Evolutionary conservation across 208 protist species (phyloP), one percentile per base, ranked within the genome.

Genomic region (Leptomonas seymouri): DNA sequence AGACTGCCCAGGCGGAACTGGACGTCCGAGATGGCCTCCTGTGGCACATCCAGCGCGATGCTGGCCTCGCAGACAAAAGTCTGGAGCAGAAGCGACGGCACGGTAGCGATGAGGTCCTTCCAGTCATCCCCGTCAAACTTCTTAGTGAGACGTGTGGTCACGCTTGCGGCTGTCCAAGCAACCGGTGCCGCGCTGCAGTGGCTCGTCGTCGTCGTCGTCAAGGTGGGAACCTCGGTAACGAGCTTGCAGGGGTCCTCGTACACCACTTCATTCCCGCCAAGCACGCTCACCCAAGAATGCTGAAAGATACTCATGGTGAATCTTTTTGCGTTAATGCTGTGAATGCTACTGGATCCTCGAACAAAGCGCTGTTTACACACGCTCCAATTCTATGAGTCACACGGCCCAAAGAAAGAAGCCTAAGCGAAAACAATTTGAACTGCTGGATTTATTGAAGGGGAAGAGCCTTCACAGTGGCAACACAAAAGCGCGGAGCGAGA

Each of bases 61-160:
- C 78, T 81, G 21, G 81, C 86, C 62, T 94, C 86, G n/a, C 53
- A 61, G 14, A 86, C 66, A 57, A 94, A 91, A 0, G 81, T 85
- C 34, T 72, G 72, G 3, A 60, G 63, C 20, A 94, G 82, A 28
- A 84, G 46, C 44, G 46, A 50, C 34, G 76, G 69, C 31, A 76
- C 64, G 25, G 69, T 66, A 0, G 74, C 54, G 6, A 94, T 61
- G 34, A 94, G 67, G 36, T 67, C 67, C 46, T 83, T 81, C 86
- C 89, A 94, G 71, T 80, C 72, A 61, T 91, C 84, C 31, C 89
- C 89, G n/a, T 94, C 84, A 39, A 94, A 94, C 59, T 87, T 89
- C 31, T 82, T 84, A 0, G 74, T 80, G n/a, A 90, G 74, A 30
- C 69, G 77, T 9, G 76, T 86, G 18, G 44, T 68, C 1, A 80